phyloP scores from a whole-genome alignment of 176 grass and related monocot genomes.

The Aegilops speltoides region DNA sequence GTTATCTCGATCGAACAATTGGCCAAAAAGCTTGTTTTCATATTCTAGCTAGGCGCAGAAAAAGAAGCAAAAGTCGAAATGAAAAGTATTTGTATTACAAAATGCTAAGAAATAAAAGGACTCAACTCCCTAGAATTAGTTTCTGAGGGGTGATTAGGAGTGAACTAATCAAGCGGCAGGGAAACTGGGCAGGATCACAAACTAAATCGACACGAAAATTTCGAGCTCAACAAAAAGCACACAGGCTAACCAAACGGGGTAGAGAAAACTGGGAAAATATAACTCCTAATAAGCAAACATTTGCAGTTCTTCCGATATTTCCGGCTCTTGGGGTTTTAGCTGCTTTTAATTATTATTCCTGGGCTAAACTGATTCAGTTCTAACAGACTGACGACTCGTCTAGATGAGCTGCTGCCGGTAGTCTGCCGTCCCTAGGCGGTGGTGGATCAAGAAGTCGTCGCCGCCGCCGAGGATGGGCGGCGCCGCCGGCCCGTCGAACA shows the following conservation, averaged over 20 bases:
- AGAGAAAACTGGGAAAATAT: slow-evolving; percentile 10
- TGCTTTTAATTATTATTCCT: slow-evolving; percentile 56
- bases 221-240: slow-evolving; percentile 21
- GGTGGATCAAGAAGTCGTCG: slow-evolving; percentile 74
- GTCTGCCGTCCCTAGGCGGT: slow-evolving; percentile 48
- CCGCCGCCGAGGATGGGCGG: background rate
- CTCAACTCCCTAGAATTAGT: slow-evolving; percentile 31
- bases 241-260: slow-evolving; percentile 24
- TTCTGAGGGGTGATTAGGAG: slow-evolving; percentile 12
- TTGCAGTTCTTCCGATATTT: slow-evolving; percentile 22
- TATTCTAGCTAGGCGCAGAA: slow-evolving; percentile 1
- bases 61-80: slow-evolving; percentile 8
- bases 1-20: background rate
- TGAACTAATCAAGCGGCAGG: background rate
- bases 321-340: slow-evolving; percentile 21
- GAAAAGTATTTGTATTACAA: slow-evolving; percentile 19
- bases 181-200: slow-evolving; percentile 10
- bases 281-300: slow-evolving; percentile 42
- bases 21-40: background rate
- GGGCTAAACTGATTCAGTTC: slow-evolving; percentile 55
- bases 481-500: slow-evolving; percentile 36
- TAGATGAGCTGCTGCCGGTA: slow-evolving; percentile 85
- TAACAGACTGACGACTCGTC: slow-evolving; percentile 22
- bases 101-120: slow-evolving; percentile 31
- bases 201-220: slow-evolving; percentile 64